Base-by-base conservation (phyloP, 2,329 filamentous ascomycete genomes). In the Colletotrichum tamarilloi region DNA sequence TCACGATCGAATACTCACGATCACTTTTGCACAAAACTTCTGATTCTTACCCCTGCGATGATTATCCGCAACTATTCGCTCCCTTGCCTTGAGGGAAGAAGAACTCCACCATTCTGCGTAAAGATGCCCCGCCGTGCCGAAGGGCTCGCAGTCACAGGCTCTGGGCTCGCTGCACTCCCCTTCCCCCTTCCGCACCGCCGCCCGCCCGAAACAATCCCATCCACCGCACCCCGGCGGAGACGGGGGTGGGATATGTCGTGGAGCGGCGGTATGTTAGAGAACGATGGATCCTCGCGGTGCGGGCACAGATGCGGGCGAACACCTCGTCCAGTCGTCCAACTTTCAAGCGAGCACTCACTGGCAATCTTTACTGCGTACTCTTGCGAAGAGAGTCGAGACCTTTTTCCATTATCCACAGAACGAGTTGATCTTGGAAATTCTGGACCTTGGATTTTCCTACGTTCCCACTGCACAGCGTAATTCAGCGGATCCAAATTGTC, bases 201-300 rank as follows among this genome's bases (percentile, higher is more conserved):
- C 38, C 58, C 38, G 24, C 12, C 32, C 55, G 28, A 32, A 57
- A 19, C 28, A 8, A 16, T 24, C 9, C 8, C 22, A 6, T 7
- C 22, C n/a, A 35, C 35, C n/a, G 35, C 35, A 24, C 42, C 42
- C 42, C 35, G 58, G 58, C 35, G 58, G 35, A 60, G 58, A 60
- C 22, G 26, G 35, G 58, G 42, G 58, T 24, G 38, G 58, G 38
- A 24, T 35, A n/a, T n/a, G 52, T 32, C 9, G 46, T 53, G 46
- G 46, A 26, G 9, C n/a, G 22, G 52, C 14, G 52, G 62, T 49
- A 24, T 38, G 62, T 63, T 38, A 63, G 62, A 63, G 62, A 63
- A 63, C 28, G 30, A 63, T 63, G 62, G 62, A 22, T 35, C 46
- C 14, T 42, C 38, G 9, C 38, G 9, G 60, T 52, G 42, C 60